These are phyloP conservation scores for Abortiporus biennis DNA, from an alignment of 1,284 basidiomycete species.

Conservation along the genomic window DNA sequence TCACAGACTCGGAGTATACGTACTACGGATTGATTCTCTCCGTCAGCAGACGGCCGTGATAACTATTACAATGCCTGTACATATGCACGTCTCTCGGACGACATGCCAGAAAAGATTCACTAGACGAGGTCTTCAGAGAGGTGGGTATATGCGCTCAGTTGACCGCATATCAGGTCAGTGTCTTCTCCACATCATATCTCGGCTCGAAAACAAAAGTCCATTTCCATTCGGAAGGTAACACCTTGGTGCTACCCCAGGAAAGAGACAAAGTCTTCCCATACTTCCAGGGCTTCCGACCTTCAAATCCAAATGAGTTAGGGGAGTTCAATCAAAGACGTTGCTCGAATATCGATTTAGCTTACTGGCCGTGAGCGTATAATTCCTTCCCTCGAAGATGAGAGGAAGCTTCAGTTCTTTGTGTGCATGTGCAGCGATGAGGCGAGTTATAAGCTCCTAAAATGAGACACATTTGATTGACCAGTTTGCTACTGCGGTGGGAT, in stretches of 20 bases:
- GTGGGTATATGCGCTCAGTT: no score
- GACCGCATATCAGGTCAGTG: no score
- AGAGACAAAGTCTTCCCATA: constrained; percentile 18
- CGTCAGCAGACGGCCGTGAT: no score
- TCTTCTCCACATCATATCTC: no score
- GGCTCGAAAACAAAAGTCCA: constrained; percentile 23
- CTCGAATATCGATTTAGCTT: constrained; percentile 15
- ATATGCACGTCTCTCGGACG: no score
- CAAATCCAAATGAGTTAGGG: background rate
- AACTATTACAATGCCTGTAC: no score
- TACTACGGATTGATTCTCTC: no score
- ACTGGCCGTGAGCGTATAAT: constrained; percentile 16
- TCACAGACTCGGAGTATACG: no score
- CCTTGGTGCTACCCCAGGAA: constrained; percentile 17
- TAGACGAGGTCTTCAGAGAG: no score
- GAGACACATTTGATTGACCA: background rate
- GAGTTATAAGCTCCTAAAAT: constrained; percentile 17
- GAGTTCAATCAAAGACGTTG: constrained; percentile 13
- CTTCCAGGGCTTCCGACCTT: constrained; percentile 17
- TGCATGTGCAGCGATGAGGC: constrained; percentile 13
- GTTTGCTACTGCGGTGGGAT: background rate
- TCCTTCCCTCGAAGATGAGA: constrained; percentile 11
- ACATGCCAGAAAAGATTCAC: no score
- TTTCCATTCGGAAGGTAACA: constrained; percentile 18
- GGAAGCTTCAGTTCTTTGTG: constrained; percentile 13